Evolutionary conservation across 768 basidiomycete genomes (phyloP), one percentile per base, ranked within the genome.

Genomic region (Agrocybe chaxingu): DNA sequence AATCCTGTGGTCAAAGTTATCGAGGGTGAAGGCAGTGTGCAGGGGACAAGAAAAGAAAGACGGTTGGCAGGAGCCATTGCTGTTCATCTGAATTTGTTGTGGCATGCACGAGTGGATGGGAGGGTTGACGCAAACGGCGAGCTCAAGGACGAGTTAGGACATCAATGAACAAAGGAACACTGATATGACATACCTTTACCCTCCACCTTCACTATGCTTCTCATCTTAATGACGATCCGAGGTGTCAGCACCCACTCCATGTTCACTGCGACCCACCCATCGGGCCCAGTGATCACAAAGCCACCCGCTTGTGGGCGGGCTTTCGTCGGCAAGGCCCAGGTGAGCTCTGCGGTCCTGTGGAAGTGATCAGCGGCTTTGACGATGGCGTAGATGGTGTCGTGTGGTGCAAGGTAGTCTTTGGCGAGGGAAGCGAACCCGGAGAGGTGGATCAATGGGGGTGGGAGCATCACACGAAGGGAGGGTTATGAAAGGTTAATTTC

Each of bases 331-430:
- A 74, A 76, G 8, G 79, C 87, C 55, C 75, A 82, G n/a, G 81
- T 82, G 58, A 89, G 64, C 55, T 85, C 80, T 49, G 81, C 70
- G 36, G 76, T 76, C 7, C 87, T 87, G 50, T 83, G 80, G 45
- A 74, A 70, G 36, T 71, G 46, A 36, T 75, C 67, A 16, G 77
- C 80, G 31, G 79, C 77, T 52, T 74, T 72, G 51, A 78, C 67
- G 53, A 81, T 62, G 16, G 79, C 72, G 55, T 82, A 73, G 58
- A 96, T 78, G 7, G 90, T 92, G 70, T 95, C 92, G 57, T 85
- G 81, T 0, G 92, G 92, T 2, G 78, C 73, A 33, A 94, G 80
- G 64, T 84, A 82, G 10, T 82, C 75, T 55, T 84, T 79, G 66
- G 85, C 85, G 33, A 91, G 74, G 3, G 85, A 80, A 8, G 87